Conservation (phyloP, 768 basidiomycete species). For the Phanerochaete carnosa region DNA sequence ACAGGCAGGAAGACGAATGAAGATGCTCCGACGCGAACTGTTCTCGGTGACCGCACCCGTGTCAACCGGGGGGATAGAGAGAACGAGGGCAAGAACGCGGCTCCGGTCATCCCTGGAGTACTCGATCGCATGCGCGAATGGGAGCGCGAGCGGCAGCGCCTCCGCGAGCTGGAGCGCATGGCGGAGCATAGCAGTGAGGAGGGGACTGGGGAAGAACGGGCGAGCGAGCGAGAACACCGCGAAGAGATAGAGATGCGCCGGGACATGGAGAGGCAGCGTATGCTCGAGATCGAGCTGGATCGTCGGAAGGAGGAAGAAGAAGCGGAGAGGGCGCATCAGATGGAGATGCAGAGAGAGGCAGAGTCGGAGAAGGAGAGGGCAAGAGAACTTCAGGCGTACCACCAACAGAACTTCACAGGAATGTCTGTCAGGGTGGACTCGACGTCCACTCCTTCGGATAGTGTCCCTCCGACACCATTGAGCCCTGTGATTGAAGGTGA, state of each 20-base stretch:
- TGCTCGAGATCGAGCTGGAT: conserved; percentile 18
- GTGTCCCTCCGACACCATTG: conserved; percentile 17
- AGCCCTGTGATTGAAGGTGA: conserved; percentile 25
- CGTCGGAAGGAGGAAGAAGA: conserved; percentile 20
- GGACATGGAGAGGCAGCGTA: conserved; percentile 27
- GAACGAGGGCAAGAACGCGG: neutral
- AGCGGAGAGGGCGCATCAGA: conserved; percentile 8
- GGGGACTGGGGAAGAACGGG: conserved; percentile 39
- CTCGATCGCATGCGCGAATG: conserved; percentile 70
- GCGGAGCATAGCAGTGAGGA: conserved; percentile 54
- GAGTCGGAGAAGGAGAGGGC: conserved; percentile 4
- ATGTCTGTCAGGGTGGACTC: conserved; percentile 12
- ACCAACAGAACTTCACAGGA: neutral
- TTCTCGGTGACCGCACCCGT: neutral
- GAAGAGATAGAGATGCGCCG: conserved; percentile 8
- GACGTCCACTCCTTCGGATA: neutral
- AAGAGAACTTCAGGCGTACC: conserved; percentile 8
- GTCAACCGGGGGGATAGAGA: neutral
- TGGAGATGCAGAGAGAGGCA: conserved; percentile 6
- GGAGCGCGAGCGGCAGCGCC: conserved; percentile 67
- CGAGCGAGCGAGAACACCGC: conserved; percentile 25
- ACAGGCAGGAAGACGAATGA: conserved; percentile 13
- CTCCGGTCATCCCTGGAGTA: conserved; percentile 18
- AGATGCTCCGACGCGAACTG: neutral
- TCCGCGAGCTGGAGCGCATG: conserved; percentile 65